These are phyloP conservation scores for Aschersonia sp. DNA, from an alignment of 2,329 filamentous ascomycete genomes.

Conservation along the genomic window DNA sequence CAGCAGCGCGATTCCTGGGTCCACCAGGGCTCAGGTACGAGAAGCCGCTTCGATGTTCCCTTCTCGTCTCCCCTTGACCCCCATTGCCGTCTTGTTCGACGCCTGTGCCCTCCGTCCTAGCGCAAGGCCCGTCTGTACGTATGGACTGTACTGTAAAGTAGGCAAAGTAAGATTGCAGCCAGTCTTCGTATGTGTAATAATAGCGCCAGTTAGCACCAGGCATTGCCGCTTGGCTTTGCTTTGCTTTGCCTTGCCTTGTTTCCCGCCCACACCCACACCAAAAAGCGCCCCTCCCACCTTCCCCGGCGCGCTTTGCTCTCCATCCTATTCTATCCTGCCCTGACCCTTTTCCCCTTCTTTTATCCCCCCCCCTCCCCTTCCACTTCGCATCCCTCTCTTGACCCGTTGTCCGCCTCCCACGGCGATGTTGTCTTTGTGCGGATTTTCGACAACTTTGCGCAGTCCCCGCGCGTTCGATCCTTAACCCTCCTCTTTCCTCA, in stretches of 20 bases:
- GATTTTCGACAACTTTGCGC: constrained; percentile 15
- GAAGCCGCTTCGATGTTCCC: not conserved
- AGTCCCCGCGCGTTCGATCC: constrained; percentile 7
- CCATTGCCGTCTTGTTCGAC: not conserved
- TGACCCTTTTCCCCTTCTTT: constrained; percentile 11
- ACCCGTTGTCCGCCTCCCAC: constrained; percentile 15
- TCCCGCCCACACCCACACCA: not conserved
- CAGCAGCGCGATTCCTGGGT: not conserved
- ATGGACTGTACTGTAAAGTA: too few relatives aligned
- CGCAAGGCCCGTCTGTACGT: not conserved
- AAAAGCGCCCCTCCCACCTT: constrained; percentile 4
- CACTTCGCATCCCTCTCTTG: not conserved
- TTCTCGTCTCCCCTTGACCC: not conserved
- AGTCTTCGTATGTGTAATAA: not conserved
- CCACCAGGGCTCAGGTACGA: not conserved
- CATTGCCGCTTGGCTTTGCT: not conserved
- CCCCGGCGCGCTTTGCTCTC: constrained; percentile 5
- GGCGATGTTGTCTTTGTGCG: constrained; percentile 17
- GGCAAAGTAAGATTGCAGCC: too few relatives aligned
- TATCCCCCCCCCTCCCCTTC: not conserved
- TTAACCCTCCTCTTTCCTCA: constrained; percentile 2
- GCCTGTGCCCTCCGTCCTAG: not conserved
- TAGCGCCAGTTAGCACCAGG: not conserved
- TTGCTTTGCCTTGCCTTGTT: not conserved
- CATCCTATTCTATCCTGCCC: constrained; percentile 13